Evolutionary conservation across 257 asterid species (phyloP), one percentile per base, ranked within the genome.

Genomic region (Handroanthus guayacan): DNA sequence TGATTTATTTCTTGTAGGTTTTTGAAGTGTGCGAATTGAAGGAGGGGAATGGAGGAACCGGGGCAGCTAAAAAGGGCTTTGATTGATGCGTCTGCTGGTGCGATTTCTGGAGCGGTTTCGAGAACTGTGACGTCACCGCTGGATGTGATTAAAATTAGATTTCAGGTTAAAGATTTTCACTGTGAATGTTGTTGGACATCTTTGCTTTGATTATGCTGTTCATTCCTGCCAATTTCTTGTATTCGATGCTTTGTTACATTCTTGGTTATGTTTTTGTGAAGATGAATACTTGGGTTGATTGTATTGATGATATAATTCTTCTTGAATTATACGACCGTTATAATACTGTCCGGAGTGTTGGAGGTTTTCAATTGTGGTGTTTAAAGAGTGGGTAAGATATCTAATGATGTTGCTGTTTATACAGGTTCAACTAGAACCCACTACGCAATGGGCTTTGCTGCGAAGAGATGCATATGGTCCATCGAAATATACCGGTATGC

Each of bases 351-450:
- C 7, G 17, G 37, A n/a, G 5, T 16, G 54, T 41, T 43, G 41
- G 16, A 2, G 5, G 31, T 43, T 39, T 54, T 55, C 8, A 4
- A 5, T 45, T 52, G 31, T 68, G 44, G 5, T 31, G 51, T 41
- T 41, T 17, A 44, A 34, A 54, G 69, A 50, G 44, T 77, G 37
- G 82, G 41, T 63, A 20, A 10, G 45, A n/a, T 77, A 57, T 73
- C 71, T 72, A 44, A 62, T 75, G 50, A 51, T 75, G 37, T 16
- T 50, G 61, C 44, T 18, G 7, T 67, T 25, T 25, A 3, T 75
- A 20, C 89, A 95, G 99, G 99, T 94, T 89, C 99, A 94, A 72
- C 84, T 92, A 73, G 99, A 94, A 80, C 99, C 99, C 66, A 94
- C 98, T 9, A 72, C 92, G 3, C 89, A 83, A 25, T 91, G 98